These are phyloP conservation scores for Pisolithus orientalis DNA, from an alignment of 768 basidiomycete species.

Conservation along the genomic window DNA sequence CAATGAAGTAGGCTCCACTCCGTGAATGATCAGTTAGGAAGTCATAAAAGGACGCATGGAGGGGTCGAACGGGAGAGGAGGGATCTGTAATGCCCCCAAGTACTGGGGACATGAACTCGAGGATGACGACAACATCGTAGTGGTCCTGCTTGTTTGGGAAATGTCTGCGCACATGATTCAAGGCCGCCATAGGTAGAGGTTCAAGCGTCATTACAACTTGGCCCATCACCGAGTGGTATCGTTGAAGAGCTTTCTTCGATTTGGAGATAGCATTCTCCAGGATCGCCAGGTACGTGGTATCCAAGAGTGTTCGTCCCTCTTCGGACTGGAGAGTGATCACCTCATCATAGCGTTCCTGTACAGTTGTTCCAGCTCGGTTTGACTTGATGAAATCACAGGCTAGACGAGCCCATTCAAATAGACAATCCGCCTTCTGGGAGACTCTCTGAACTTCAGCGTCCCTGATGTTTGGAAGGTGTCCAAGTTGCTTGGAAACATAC, in stretches of 20 bases:
- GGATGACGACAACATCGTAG: too few species aligned
- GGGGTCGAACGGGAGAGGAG: too few species aligned
- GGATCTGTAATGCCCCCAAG: too few species aligned
- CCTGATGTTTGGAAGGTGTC: not conserved
- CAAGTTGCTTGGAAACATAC: not conserved
- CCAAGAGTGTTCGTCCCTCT: not conserved
- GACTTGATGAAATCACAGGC: conserved; percentile 10
- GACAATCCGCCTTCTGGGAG: conserved; percentile 8
- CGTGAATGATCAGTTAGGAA: too few species aligned
- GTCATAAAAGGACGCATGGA: too few species aligned
- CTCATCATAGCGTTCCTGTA: not conserved
- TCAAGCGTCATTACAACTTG: too few species aligned
- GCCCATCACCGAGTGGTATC: not conserved
- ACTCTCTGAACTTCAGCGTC: not conserved
- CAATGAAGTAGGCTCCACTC: too few species aligned
- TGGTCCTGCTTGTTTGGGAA: too few species aligned
- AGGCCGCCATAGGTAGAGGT: too few species aligned
- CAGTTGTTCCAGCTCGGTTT: not conserved
- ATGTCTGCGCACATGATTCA: too few species aligned
- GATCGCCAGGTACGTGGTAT: not conserved
- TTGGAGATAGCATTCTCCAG: not conserved
- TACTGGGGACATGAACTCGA: too few species aligned
- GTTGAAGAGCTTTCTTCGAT: not conserved
- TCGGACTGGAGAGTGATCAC: not conserved
- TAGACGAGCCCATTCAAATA: conserved; percentile 18